A percentile compares a stretch with the other conserved stretches of the same genome.
These are phyloP conservation scores for Halophytophthora polymorphica DNA, from an alignment of 352 stramenopile species.

Conservation along the genomic window DNA sequence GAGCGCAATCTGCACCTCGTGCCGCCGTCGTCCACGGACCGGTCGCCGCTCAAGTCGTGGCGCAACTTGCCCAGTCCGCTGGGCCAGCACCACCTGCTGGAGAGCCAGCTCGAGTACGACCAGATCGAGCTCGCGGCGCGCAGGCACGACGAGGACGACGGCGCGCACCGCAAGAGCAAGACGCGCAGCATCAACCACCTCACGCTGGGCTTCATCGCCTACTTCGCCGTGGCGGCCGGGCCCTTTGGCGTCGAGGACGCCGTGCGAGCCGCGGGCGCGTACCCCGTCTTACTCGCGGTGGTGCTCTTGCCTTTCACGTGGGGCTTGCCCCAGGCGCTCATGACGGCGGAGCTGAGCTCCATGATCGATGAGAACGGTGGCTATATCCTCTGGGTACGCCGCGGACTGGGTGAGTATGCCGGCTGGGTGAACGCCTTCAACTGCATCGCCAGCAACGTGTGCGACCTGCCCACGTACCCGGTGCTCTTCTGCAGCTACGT, in stretches of 20 bases:
- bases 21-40: conserved; percentile 68
- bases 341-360: conserved; percentile 79
- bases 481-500: conserved; percentile 86
- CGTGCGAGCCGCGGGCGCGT: conserved; percentile 65
- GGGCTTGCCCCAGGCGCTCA: conserved; percentile 79
- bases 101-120: conserved; percentile 44
- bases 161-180: conserved; percentile 29
- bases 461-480: conserved; percentile 79
- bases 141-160: conserved; percentile 9
- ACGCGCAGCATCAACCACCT: conserved; percentile 78
- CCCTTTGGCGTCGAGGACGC: conserved; percentile 81
- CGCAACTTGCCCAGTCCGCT: conserved; percentile 60
- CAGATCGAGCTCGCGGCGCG: conserved; percentile 27
- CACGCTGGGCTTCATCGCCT: conserved; percentile 81
- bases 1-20: conserved; percentile 51
- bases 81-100: conserved; percentile 43
- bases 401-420: conserved; percentile 72
- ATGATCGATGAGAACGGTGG: conserved; percentile 86
- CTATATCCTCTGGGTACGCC: conserved; percentile 85
- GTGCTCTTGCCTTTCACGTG: conserved; percentile 79
- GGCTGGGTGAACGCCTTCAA: conserved; percentile 87
- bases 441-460: conserved; percentile 81
- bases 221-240: conserved; percentile 76
- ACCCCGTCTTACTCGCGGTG: conserved; percentile 67
- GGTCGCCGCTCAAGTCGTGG: conserved; percentile 74